These are phyloP conservation scores for Strigomonas oncopelti DNA, from an alignment of 208 protist species.

Conservation along the genomic window DNA sequence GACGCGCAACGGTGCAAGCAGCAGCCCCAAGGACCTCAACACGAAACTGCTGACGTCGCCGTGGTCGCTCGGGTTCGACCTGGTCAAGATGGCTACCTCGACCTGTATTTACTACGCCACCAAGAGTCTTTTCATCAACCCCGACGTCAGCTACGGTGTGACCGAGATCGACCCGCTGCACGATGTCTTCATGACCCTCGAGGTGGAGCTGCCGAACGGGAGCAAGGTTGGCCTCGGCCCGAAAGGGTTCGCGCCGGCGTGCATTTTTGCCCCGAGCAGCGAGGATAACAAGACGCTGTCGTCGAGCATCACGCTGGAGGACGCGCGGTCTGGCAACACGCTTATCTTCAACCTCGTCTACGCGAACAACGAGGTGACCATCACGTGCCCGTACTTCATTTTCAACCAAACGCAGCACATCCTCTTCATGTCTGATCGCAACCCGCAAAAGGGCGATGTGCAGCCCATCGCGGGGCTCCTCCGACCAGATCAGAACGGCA, in stretches of 20 bases:
- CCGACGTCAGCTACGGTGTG: constrained; percentile 29
- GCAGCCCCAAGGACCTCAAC: not conserved
- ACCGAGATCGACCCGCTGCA: constrained; percentile 65
- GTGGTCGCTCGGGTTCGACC: constrained; percentile 16
- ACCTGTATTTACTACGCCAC: constrained; percentile 34
- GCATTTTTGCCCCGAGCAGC: constrained; percentile 25
- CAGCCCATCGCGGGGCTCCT: not conserved
- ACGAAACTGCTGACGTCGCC: not conserved
- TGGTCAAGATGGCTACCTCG: constrained; percentile 34
- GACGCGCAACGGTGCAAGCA: not conserved
- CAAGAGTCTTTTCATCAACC: constrained; percentile 24
- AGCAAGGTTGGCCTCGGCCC: constrained; percentile 19
- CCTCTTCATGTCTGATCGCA: constrained; percentile 31
- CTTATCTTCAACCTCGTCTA: constrained; percentile 39
- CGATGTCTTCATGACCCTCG: constrained; percentile 53
- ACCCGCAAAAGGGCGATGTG: constrained; percentile 12
- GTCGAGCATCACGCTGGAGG: constrained; percentile 23
- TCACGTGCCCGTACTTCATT: constrained; percentile 47
- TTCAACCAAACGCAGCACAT: constrained; percentile 40
- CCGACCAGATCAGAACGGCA: not conserved
- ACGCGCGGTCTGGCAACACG: constrained; percentile 27
- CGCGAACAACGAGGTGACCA: constrained; percentile 21
- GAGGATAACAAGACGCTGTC: constrained; percentile 1
- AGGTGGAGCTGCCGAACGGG: constrained; percentile 55
- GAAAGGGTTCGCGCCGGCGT: constrained; percentile 24